Percentiles rank a stretch among this genome's conserved stretches.
These are phyloP conservation scores for Beauveria brongniartii DNA, from an alignment of 2,329 filamentous ascomycete genomes.

Conservation along the genomic window DNA sequence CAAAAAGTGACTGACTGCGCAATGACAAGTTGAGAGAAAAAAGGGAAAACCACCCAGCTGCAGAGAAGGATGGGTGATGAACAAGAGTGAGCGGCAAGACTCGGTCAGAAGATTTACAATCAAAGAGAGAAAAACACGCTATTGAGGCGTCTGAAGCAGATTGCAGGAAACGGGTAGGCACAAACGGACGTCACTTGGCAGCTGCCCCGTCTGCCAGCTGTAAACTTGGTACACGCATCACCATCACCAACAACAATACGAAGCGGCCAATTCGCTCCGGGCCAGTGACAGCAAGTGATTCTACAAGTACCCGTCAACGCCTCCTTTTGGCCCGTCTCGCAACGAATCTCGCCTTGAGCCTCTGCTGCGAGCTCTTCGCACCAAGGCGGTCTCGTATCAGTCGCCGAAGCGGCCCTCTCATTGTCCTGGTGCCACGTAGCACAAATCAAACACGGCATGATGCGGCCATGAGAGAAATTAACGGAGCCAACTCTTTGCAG, in stretches of 20 bases:
- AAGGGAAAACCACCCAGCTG: not conserved
- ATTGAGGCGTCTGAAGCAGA: not conserved
- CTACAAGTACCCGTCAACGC: no score
- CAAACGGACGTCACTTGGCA: constrained; percentile 9
- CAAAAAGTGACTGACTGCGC: not conserved
- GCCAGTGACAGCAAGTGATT: no score
- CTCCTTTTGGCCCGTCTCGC: no score
- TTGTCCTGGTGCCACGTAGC: not conserved
- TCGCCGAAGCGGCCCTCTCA: not conserved
- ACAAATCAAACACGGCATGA: constrained; percentile 4
- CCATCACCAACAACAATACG: not conserved
- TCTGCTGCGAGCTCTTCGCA: not conserved
- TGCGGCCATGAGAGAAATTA: not conserved
- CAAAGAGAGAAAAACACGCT: not conserved
- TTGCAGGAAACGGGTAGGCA: not conserved
- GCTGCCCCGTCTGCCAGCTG: constrained; percentile 4
- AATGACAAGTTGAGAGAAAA: not conserved
- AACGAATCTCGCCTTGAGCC: not conserved
- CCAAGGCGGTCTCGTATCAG: not conserved
- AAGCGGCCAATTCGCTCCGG: not conserved
- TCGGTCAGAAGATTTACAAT: not conserved
- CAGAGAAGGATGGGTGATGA: not conserved
- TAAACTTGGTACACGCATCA: not conserved
- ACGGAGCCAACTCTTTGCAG: not conserved
- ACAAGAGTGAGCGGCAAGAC: not conserved